Conservation (phyloP, 345 rosid genomes). For the Heritiera littoralis region DNA sequence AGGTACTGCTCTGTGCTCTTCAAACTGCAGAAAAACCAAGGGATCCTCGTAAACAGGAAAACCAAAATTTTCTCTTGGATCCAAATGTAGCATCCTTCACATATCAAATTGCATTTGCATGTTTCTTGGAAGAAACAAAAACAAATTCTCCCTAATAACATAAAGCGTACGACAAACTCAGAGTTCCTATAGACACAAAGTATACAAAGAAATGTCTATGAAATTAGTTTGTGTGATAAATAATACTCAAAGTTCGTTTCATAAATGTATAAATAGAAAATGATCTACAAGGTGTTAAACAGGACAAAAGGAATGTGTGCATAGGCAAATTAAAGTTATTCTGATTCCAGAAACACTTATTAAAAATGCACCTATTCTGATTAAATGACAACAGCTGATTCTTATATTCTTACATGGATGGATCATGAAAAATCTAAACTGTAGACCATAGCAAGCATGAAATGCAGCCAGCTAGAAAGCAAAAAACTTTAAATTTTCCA, state of each 20-base stretch:
- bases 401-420: too few species aligned
- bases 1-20: too few species aligned
- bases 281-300: too few species aligned
- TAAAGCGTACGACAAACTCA: background rate
- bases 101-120: background rate
- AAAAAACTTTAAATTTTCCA: background rate
- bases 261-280: too few species aligned
- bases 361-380: too few species aligned
- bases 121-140: background rate
- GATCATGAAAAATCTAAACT: too few species aligned
- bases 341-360: too few species aligned
- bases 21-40: background rate
- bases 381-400: too few species aligned
- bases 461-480: background rate
- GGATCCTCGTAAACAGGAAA: background rate
- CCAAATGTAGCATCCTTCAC: background rate
- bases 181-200: background rate
- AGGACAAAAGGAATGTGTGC: too few species aligned
- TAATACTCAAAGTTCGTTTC: too few species aligned
- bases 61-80: background rate
- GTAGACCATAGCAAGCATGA: background rate
- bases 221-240: background rate
- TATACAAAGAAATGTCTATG: background rate
- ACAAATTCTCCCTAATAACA: too few species aligned
- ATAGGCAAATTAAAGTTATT: too few species aligned